A percentile compares a stretch with the other conserved stretches of the same genome.
phyloP scores from a whole-genome alignment of 73 alveolate genomes.

The Paramecium pentaurelia region DNA sequence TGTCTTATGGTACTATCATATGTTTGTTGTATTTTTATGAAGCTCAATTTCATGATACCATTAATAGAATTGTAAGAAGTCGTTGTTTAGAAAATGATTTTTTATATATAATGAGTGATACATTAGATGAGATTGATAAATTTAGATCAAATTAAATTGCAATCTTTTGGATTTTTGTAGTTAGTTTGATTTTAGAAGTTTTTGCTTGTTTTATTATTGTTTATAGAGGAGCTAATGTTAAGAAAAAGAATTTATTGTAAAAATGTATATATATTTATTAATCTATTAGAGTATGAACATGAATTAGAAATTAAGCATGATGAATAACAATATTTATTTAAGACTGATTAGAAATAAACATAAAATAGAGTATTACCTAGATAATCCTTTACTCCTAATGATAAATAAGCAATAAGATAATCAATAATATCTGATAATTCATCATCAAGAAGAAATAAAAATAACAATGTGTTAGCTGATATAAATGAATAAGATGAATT shows the following conservation, averaged over 20 bases:
- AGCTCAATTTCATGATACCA: slow-evolving; percentile 19
- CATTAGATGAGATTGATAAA: not conserved
- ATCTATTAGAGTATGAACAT: slow-evolving; percentile 6
- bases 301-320: slow-evolving; percentile 28
- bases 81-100: not conserved
- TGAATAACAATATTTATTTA: not conserved
- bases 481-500: not conserved
- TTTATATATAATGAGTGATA: not conserved
- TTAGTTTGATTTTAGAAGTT: not conserved
- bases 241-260: not conserved
- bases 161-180: slow-evolving; percentile 19
- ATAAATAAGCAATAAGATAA: not conserved
- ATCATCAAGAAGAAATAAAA: not conserved
- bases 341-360: not conserved
- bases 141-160: not conserved
- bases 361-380: not conserved
- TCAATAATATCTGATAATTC: not conserved
- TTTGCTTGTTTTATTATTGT: not conserved
- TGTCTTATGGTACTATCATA: not conserved
- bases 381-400: slow-evolving; percentile 2
- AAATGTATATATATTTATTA: not conserved
- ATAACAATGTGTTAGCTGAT: not conserved
- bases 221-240: slow-evolving; percentile 19
- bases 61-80: not conserved
- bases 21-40: slow-evolving; percentile 1